Evolutionary conservation across 176 grass and related monocot genomes (phyloP).

Genomic region (Eleusine indica): DNA sequence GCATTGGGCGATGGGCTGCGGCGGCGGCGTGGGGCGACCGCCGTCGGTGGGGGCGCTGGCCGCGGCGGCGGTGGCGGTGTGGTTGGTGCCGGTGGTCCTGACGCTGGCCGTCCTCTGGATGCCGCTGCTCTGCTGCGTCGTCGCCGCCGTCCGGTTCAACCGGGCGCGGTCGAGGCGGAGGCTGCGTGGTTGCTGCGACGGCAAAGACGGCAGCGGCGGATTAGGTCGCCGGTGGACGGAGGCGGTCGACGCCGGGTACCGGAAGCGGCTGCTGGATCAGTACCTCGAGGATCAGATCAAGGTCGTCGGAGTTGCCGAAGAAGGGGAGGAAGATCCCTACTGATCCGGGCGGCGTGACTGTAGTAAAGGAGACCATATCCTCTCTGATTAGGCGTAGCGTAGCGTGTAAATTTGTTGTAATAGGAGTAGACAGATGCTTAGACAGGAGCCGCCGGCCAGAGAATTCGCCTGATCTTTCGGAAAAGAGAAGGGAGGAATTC

Average conservation of each 20-base stretch:
- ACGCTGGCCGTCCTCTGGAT: conserved; percentile 45
- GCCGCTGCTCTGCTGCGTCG: conserved; percentile 59
- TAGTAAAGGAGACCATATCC: no score
- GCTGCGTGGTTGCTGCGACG: background rate
- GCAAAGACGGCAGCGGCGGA: background rate
- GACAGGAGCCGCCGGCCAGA: no score
- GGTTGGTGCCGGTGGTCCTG: conserved; percentile 45
- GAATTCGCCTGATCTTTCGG: no score
- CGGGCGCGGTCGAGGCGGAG: conserved; percentile 9
- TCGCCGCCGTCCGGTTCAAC: conserved; percentile 44
- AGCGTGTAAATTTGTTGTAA: no score
- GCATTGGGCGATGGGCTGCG: background rate
- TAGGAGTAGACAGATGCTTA: no score
- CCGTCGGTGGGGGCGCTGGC: conserved; percentile 23
- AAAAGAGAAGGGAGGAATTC: no score
- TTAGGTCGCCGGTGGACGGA: background rate
- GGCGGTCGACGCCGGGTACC: background rate
- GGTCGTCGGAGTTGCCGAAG: conserved; percentile 45
- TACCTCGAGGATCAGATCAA: conserved; percentile 75
- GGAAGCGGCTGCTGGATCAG: conserved; percentile 44
- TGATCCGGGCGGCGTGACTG: background rate
- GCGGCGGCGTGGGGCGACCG: background rate
- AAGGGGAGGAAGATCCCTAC: background rate
- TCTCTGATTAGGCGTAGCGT: no score
- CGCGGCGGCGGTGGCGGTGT: conserved; percentile 34